Evolutionary conservation across 2,329 filamentous ascomycete genomes (phyloP), one percentile per base, ranked within the genome.

Genomic region (Akanthomyces uredinophilus): DNA sequence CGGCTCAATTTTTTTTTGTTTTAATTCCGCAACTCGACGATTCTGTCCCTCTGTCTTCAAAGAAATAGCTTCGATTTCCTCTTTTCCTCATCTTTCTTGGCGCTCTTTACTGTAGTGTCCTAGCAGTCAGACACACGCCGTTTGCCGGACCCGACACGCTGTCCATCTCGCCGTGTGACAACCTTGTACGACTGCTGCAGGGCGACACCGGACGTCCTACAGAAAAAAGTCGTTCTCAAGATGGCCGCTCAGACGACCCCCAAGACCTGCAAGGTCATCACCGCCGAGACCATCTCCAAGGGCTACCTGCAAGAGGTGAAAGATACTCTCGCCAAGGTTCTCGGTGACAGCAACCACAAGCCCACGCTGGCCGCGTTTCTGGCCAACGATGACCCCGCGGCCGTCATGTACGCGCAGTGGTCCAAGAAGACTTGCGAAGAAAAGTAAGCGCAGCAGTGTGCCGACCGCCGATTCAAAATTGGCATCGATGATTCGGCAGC

Each of bases 341-440:
- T 88, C 70, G 86, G 84, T 67, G 79, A 75, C 39, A 73, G 73
- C 64, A 75, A 76, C 63, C 69, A 72, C 47, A 79, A 87, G 72
- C 93, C 95, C 39, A 87, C 90, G 65, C 83, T 99, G 59, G 90
- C 94, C 50, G 95, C 94, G 63, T 96, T 97, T 77, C 82, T 99
- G 62, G 92, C 94, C 68, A 98, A 96, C 76, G 84, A 85, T 67
- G 95, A 99, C 77, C 92, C 93, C 35, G 91, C 92, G 44, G 94
- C 94, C 37, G 82, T 90, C 69, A 92, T 96, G 80, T 98, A 99
- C 74, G 95, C 95, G 60, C 91, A 97, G 75, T 97, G 92, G 91
- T 97, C 94, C 46, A 91, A 92, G 76, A 97, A 96, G 83, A 97
- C 95, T 4, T 96, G 92, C 76, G 85, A 88, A 75, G 94, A 98